Percentiles rank a stretch among this genome's conserved stretches.
Conservation (phyloP, 2,329 filamentous ascomycete species). For the Chrysoporthe puriensis region DNA sequence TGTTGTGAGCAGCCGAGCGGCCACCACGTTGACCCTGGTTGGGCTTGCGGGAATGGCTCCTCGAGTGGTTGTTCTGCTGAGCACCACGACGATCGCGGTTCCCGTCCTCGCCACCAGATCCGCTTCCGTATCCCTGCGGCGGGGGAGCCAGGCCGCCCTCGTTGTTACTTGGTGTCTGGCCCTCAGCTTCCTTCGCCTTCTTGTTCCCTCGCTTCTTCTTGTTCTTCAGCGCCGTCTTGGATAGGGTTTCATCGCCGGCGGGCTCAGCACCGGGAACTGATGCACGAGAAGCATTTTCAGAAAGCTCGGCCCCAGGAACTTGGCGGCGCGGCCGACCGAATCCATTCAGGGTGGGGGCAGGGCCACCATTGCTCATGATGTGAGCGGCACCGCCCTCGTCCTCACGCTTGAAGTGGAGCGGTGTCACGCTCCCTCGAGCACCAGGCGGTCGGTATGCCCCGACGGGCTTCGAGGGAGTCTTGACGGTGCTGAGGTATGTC, state of each 20-base stretch:
- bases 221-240: conserved; percentile 88
- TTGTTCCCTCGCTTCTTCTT: conserved; percentile 97
- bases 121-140: conserved; percentile 45
- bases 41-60: conserved; percentile 58
- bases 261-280: conserved; percentile 51
- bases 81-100: conserved; percentile 68
- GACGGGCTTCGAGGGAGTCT: conserved; percentile 95
- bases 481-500: conserved; percentile 80
- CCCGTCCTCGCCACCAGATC: conserved; percentile 56
- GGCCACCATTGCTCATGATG: conserved; percentile 75
- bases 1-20: conserved; percentile 50
- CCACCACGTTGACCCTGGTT: conserved; percentile 52
- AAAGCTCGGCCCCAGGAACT: conserved; percentile 84
- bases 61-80: conserved; percentile 46
- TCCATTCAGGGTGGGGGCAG: conserved; percentile 66
- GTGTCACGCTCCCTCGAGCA: conserved; percentile 84
- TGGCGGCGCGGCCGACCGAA: conserved; percentile 77
- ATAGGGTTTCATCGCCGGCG: conserved; percentile 72
- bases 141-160: conserved; percentile 55
- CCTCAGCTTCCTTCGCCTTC: conserved; percentile 81
- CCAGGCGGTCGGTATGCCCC: conserved; percentile 95
- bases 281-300: conserved; percentile 63
- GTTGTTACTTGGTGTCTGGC: conserved; percentile 50
- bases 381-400: conserved; percentile 92
- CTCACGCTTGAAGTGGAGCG: conserved; percentile 94